Conservation (phyloP, 805 yeast species). For the Wickerhamomyces ciferrii region DNA sequence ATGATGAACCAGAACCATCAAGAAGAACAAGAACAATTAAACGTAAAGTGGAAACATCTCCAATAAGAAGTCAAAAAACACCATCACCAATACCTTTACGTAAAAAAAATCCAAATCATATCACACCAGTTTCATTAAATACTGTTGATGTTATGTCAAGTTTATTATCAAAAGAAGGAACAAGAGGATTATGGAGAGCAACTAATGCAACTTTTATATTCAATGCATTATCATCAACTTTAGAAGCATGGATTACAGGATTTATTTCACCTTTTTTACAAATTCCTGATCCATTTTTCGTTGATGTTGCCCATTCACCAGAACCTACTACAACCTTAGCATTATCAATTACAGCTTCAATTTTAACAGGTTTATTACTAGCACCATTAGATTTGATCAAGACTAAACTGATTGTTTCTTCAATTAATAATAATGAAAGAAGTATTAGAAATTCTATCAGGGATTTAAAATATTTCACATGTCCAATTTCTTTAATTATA, state of each 20-base stretch:
- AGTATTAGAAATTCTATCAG: constrained; percentile 69
- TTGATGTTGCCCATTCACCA: constrained; percentile 75
- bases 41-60: background rate
- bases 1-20: constrained; percentile 11
- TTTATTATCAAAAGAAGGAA: constrained; percentile 64
- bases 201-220: constrained; percentile 76
- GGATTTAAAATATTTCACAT: constrained; percentile 40
- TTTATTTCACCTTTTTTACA: constrained; percentile 74
- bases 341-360: constrained; percentile 65
- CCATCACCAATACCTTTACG: background rate
- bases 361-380: constrained; percentile 64
- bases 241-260: constrained; percentile 92
- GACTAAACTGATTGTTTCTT: constrained; percentile 70
- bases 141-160: constrained; percentile 63
- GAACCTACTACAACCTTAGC: constrained; percentile 66
- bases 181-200: constrained; percentile 67
- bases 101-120: constrained; percentile 20
- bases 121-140: constrained; percentile 55
- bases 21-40: constrained; percentile 14
- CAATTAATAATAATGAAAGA: constrained; percentile 45
- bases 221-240: constrained; percentile 65
- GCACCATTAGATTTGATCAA: constrained; percentile 81
- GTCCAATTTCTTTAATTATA: constrained; percentile 54
- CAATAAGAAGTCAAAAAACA: background rate
- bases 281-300: constrained; percentile 84